Evolutionary conservation across 371 early-diverging fungal species (phyloP), one percentile per base, ranked within the genome.

Genomic region (Mucor irregularis): DNA sequence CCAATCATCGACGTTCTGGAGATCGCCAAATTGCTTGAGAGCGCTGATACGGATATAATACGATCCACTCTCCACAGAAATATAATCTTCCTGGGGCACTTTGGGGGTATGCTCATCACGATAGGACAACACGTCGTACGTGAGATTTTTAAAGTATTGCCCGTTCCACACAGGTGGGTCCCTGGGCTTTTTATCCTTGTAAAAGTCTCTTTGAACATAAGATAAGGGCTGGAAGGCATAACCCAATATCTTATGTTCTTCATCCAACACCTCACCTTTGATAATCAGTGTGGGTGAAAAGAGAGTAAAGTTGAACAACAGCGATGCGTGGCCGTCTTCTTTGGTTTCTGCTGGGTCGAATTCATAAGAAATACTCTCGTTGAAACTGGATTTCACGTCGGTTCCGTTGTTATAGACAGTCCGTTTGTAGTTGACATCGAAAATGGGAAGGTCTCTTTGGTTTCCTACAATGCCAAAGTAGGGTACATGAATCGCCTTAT

Each of bases 381-480:
- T n/a, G 16, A 14, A 5, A 35, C 16, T 13, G 13, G 13, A 35
- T 35, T 2, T 46, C 3, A 26, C 19, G 10, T 16, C 6, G n/a
- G 46, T 19, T 3, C 4, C 31, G 19, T 46, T 46, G 19, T 19
- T 30, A 9, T 30, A 29, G 2, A 29, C 6, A 0, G 17, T 17
- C 3, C 16, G 26, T 9, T 22, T 40, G 17, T 3, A 6, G 10
- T 16, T 16, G 16, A 10, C 22, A 35, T 66, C 66, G 25, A 63
- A 39, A 8, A 68, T 38, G 9, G 68, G 64, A 4, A 68, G 62
- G 17, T 70, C 59, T 37, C 49, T 29, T 49, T 75, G 50, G 39
- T 68, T 66, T 0, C 84, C 84, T 43, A 69, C 63, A 22, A 78
- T 25, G 39, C 82, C 84, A 38, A 74, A 65, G 52, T 82, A 84